Conservation (phyloP, 495 filamentous ascomycete species). For the Penicillium canescens region DNA sequence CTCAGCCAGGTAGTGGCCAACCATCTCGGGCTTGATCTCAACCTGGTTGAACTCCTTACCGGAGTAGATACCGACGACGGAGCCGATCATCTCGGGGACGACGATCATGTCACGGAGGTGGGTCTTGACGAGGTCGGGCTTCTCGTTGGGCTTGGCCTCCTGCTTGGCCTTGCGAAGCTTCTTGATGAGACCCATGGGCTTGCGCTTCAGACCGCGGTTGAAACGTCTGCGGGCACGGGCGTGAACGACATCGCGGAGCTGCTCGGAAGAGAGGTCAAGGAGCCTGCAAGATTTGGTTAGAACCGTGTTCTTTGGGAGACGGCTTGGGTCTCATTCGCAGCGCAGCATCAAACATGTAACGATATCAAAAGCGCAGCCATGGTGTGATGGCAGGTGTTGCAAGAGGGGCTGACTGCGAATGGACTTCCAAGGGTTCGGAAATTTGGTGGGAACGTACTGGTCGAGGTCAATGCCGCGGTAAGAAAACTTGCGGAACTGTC, state of each 20-base stretch:
- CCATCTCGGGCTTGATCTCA: constrained; percentile 99
- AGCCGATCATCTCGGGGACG: constrained; percentile 98
- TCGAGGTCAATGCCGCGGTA: constrained; percentile 99
- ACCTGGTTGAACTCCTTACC: constrained; percentile 99
- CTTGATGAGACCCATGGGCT: constrained; percentile 99
- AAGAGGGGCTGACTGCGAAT: constrained; percentile 11
- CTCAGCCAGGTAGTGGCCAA: constrained; percentile 98
- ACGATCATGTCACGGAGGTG: constrained; percentile 99
- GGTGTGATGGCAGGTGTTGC: neutral
- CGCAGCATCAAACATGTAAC: neutral
- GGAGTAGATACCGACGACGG: constrained; percentile 97
- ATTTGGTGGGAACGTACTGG: constrained; percentile 66
- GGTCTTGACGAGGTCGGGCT: constrained; percentile 97
- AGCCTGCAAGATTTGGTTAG: constrained; percentile 57
- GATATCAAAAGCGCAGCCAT: neutral
- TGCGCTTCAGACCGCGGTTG: constrained; percentile 99
- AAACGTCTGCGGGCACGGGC: constrained; percentile 97
- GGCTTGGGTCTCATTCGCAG: neutral
- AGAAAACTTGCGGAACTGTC: constrained; percentile 99
- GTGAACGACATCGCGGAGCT: constrained; percentile 99
- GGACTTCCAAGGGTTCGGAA: constrained; percentile 41
- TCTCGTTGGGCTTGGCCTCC: constrained; percentile 99
- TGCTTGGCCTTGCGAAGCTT: constrained; percentile 99
- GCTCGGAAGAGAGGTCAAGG: constrained; percentile 96
- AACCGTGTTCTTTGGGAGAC: constrained; percentile 28